A percentile compares a stretch with the other conserved stretches of the same genome.
phyloP scores from a whole-genome alignment of 345 rosid genomes.

The Arabidopsis thaliana region DNA sequence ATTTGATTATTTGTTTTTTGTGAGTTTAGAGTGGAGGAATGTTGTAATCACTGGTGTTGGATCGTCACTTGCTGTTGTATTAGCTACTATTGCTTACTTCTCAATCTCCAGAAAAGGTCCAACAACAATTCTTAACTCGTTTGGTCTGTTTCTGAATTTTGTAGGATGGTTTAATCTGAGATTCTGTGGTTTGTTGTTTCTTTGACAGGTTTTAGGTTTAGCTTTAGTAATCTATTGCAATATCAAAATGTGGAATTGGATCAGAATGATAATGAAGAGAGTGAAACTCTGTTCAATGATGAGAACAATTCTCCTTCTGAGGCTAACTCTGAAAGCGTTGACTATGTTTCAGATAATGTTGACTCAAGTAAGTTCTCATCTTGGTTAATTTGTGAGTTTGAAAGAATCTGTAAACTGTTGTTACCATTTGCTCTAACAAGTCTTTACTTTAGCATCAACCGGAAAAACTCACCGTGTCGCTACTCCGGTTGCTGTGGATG shows the following conservation, averaged over 20 bases:
- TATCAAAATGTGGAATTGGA: slow-evolving; percentile 38
- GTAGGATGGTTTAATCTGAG: not conserved
- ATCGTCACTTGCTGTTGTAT: slow-evolving; percentile 53
- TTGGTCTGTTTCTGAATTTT: not conserved
- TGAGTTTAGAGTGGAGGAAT: slow-evolving; percentile 52
- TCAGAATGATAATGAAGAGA: slow-evolving; percentile 40
- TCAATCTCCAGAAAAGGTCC: slow-evolving; percentile 63
- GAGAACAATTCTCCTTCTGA: slow-evolving; percentile 44
- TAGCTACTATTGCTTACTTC: slow-evolving; percentile 67
- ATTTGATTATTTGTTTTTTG: not conserved
- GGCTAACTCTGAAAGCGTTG: slow-evolving; percentile 33
- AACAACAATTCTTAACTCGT: not conserved
- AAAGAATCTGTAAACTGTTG: not conserved
- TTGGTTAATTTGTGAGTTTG: slow-evolving; percentile 2
- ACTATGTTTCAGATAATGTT: slow-evolving; percentile 39
- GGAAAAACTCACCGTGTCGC: slow-evolving; percentile 48
- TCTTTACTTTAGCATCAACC: slow-evolving; percentile 40
- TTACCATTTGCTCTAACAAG: not conserved
- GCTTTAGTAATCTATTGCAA: slow-evolving; percentile 44
- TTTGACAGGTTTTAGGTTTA: slow-evolving; percentile 58
- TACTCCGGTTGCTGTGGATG: slow-evolving; percentile 57
- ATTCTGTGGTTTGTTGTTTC: slow-evolving; percentile 13
- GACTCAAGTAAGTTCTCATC: slow-evolving; percentile 44
- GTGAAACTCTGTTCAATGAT: slow-evolving; percentile 35
- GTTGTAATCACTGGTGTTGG: slow-evolving; percentile 60